Evolutionary conservation across 2,329 filamentous ascomycete species (phyloP).

Genomic region (Nigrospora sphaerica): DNA sequence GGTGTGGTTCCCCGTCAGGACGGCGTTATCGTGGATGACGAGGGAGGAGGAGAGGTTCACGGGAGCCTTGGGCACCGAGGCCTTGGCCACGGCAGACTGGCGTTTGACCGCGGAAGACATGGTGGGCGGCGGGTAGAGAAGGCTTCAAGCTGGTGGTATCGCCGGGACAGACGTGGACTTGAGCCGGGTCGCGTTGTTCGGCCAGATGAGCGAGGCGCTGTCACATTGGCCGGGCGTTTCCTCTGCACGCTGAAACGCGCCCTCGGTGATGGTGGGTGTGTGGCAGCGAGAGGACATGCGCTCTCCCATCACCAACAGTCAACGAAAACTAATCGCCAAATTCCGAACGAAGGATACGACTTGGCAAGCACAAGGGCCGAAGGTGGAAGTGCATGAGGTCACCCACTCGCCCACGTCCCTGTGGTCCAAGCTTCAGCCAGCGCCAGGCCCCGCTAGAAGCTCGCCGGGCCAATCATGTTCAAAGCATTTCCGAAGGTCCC

Average conservation of each 20-base stretch:
- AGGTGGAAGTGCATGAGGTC: constrained; percentile 5
- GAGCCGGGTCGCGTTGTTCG: too few relatives aligned
- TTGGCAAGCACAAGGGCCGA: background rate
- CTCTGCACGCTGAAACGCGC: too few relatives aligned
- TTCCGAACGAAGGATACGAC: background rate
- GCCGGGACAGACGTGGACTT: too few relatives aligned
- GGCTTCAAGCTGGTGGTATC: too few relatives aligned
- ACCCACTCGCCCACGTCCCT: background rate
- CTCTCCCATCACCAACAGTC: too few relatives aligned
- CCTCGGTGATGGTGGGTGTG: too few relatives aligned
- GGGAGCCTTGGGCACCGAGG: constrained; percentile 51
- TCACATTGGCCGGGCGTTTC: too few relatives aligned
- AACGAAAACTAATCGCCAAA: too few relatives aligned
- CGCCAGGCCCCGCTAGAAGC: constrained; percentile 1
- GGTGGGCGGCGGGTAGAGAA: background rate
- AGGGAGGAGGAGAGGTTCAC: constrained; percentile 54
- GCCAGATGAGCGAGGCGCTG: too few relatives aligned
- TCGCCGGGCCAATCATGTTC: constrained; percentile 4
- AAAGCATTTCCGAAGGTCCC: constrained; percentile 4
- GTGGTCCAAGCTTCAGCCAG: constrained; percentile 6
- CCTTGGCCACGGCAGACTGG: constrained; percentile 47
- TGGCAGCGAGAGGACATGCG: too few relatives aligned
- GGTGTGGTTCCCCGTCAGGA: constrained; percentile 63
- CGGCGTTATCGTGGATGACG: constrained; percentile 55
- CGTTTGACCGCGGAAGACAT: constrained; percentile 44